Evolutionary conservation across 441 rosid genomes (phyloP), one percentile per base, ranked within the genome.

Genomic region (Monsonia emarginata): DNA sequence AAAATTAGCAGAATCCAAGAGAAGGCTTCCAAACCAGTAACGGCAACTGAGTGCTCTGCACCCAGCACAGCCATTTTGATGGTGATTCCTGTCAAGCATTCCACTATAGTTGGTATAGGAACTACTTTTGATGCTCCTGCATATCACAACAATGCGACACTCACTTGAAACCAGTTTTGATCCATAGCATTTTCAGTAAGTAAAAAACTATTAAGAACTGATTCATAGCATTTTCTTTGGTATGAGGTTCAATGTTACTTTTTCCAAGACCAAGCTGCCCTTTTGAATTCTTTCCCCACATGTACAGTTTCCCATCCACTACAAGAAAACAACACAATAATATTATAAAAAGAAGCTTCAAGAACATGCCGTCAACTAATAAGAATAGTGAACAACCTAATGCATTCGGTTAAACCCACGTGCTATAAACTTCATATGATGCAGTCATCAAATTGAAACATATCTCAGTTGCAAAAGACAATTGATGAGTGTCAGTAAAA

Each of bases 261-360:
- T 86, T 93, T 76, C 97, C 98, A 56, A 90, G 84, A 64, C 98
- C 98, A 72, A 93, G 91, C 81, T 93, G 97, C 67, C 98, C 98
- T 72, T 76, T 85, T 65, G 96, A 85, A 76, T 93, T 93, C 78
- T 83, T 85, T 69, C 98, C 97, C 98, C 97, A 93, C 86, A 81
- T 78, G 70, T 86, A 88, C 65, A 93, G 90, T 76, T 88, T 90
- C 44, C 97, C 97, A 76, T 87, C 91, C 70, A 67, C 98, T 90
- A 25, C 80, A 77, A 52, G 73, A 70, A 57, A 72, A 46, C 28
- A 16, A 21, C 38, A 73, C 19, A 44, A 7, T 24, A 72, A 7
- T 72, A 30, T 14, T 6, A 21, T 4, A 59, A 40, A 66, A 42
- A 21, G 52, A 19, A 54, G 28, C 62, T 22, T 58, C 10, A 9